Conservation (phyloP, 2,329 filamentous ascomycete genomes). For the Colletotrichum sp. region DNA sequence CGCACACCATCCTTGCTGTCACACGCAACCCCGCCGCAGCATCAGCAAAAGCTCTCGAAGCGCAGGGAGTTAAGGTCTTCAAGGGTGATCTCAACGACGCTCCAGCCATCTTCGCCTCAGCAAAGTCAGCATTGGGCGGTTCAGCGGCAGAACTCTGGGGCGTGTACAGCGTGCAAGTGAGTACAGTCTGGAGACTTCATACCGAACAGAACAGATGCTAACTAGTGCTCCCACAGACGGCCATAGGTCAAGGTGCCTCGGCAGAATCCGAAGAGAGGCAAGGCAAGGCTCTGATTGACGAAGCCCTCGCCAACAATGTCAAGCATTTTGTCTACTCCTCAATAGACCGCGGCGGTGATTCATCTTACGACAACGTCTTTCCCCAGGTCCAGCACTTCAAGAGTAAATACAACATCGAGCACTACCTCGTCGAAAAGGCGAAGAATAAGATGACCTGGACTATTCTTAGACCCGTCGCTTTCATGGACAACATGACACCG, state of each 20-base stretch:
- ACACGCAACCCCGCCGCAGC: constrained; percentile 58
- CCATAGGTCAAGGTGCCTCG: not conserved
- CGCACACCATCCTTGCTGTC: constrained; percentile 50
- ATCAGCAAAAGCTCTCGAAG: constrained; percentile 51
- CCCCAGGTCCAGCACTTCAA: constrained; percentile 68
- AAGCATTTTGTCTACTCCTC: constrained; percentile 67
- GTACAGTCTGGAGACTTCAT: not conserved
- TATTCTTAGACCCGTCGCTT: constrained; percentile 65
- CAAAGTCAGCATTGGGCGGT: constrained; percentile 24
- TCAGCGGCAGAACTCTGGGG: constrained; percentile 51
- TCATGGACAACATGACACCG: constrained; percentile 60
- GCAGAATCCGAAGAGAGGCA: constrained; percentile 43
- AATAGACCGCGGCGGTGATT: constrained; percentile 63
- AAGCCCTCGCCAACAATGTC: constrained; percentile 58
- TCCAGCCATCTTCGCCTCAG: constrained; percentile 50
- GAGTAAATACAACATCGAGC: constrained; percentile 66
- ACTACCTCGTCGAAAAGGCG: constrained; percentile 57
- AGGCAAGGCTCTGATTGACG: constrained; percentile 63
- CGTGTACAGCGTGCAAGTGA: constrained; percentile 62
- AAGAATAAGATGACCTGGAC: constrained; percentile 60
- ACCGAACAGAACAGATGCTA: not conserved
- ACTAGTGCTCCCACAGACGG: not conserved
- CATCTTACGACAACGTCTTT: constrained; percentile 48
- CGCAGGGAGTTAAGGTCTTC: constrained; percentile 53
- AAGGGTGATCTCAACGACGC: constrained; percentile 59